Base-by-base conservation (phyloP, 2,329 filamentous ascomycete species). In the Phaeosphaeria sp. region DNA sequence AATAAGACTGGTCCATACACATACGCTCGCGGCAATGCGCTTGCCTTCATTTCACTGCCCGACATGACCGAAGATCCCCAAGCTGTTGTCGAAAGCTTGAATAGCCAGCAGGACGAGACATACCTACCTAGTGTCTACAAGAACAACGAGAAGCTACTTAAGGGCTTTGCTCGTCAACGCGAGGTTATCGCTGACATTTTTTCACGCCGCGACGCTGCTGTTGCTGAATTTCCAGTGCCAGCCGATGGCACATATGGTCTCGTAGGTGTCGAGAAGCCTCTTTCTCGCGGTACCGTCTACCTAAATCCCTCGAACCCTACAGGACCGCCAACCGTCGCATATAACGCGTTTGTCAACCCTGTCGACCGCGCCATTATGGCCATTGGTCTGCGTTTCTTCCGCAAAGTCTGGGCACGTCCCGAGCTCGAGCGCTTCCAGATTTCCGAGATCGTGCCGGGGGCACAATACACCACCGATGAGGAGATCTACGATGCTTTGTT, bases 221-320 rank as follows among this genome's bases (percentile, higher is more conserved):
- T 72, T 17, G 60, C 60, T 20, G 69, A 73, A 24, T 67, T 70
- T 43, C 67, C 70, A 17, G 57, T 73, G 8, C 84, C 82, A 30
- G 67, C 72, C 17, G 73, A 72, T 47, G 73, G 64, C 46, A 70
- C 55, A 18, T 69, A 57, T 49, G 59, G 52, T 39, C 67, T 71
- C 17, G 66, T 70, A 15, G 64, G 70, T 39, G 57, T 79, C 17
- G 68, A 78, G 53, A 71, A 72, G 58, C 69, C 72, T 15, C 59
- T 69, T 2, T 73, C 71, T 4, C 71, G 70, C 11, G 75, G 77
- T 7, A 76, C 73, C 24, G 65, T 79, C 49, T 55, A 69, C 56
- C 69, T 78, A 43, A 67, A 77, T 52, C 51, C 72, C 8, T 54
- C 63, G n/a, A 65, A 72, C 50, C 75, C 72, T 4, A 66, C 66